A percentile compares a stretch with the other conserved stretches of the same genome.
Evolutionary conservation across 768 basidiomycete species (phyloP).

Genomic region (Boletus pseudo-olivaceus): DNA sequence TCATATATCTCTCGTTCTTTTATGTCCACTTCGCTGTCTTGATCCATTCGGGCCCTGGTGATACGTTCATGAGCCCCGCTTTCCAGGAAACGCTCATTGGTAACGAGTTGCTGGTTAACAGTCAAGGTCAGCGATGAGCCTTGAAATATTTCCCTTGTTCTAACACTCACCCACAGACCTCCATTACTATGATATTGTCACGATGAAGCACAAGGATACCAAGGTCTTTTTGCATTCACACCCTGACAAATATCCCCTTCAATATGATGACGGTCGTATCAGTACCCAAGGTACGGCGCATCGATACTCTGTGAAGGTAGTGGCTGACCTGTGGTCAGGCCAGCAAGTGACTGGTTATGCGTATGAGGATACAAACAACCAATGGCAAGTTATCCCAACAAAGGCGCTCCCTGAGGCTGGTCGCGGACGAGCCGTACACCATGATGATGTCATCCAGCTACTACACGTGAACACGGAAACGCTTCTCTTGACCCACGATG

Average conservation of each 20-base stretch:
- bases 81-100: slow-evolving; percentile 96
- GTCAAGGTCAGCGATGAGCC: slow-evolving; percentile 64
- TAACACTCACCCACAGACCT: slow-evolving; percentile 59
- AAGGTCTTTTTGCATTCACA: slow-evolving; percentile 96
- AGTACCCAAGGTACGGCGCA: slow-evolving; percentile 72
- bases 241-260: slow-evolving; percentile 82
- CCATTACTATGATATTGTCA: slow-evolving; percentile 86
- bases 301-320: neutral
- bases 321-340: slow-evolving; percentile 41
- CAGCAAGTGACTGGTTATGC: slow-evolving; percentile 97
- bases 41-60: slow-evolving; percentile 85
- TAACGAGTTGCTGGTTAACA: slow-evolving; percentile 88
- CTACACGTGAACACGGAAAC: slow-evolving; percentile 84
- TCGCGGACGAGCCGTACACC: slow-evolving; percentile 86
- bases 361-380: slow-evolving; percentile 91
- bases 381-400: slow-evolving; percentile 94
- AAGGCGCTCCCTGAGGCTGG: slow-evolving; percentile 93
- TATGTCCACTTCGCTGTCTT: slow-evolving; percentile 92
- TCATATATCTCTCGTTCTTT: slow-evolving; percentile 93
- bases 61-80: slow-evolving; percentile 94
- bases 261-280: slow-evolving; percentile 93
- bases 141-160: neutral
- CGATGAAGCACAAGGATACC: slow-evolving; percentile 87
- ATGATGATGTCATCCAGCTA: slow-evolving; percentile 85
- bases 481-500: slow-evolving; percentile 90